phyloP scores from a whole-genome alignment of 257 asterid species.

The Vinca minor region DNA sequence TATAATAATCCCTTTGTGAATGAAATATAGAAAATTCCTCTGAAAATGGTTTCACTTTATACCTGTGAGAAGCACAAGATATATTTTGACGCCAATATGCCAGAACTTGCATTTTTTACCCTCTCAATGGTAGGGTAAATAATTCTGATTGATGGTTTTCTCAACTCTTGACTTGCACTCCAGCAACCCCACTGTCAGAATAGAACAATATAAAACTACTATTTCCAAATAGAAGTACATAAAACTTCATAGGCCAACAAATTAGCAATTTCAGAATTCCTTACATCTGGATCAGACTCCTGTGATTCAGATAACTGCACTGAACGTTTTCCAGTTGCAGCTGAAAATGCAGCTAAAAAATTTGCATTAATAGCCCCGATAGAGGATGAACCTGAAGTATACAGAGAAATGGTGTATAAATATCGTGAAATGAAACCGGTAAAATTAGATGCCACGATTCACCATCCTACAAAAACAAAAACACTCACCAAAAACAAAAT shows the following conservation, averaged over 20 bases:
- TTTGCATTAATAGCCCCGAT: conserved; percentile 67
- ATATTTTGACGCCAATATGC: conserved; percentile 56
- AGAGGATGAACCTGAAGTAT: conserved; percentile 64
- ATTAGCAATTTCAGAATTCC: conserved; percentile 16
- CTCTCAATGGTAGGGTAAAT: conserved; percentile 75
- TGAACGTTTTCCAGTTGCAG: conserved; percentile 78
- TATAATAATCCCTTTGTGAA: background rate
- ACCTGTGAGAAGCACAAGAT: conserved; percentile 88
- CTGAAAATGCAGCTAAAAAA: conserved; percentile 87
- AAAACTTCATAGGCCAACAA: conserved; percentile 7
- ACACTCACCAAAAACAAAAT: conserved; percentile 62
- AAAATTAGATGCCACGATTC: background rate
- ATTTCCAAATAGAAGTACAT: conserved; percentile 10
- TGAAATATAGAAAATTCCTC: background rate
- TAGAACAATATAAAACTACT: conserved; percentile 18
- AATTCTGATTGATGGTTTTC: conserved; percentile 61
- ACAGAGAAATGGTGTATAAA: conserved; percentile 2
- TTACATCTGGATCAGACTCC: conserved; percentile 88
- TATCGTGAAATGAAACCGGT: background rate
- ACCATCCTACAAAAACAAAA: conserved; percentile 4
- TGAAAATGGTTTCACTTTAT: background rate
- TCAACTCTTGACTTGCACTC: conserved; percentile 79
- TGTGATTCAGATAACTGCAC: conserved; percentile 60
- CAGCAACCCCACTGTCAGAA: conserved; percentile 89
- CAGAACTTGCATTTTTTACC: conserved; percentile 57